Conservation (phyloP, 441 rosid genomes). For the Syzygium syzygioides region DNA sequence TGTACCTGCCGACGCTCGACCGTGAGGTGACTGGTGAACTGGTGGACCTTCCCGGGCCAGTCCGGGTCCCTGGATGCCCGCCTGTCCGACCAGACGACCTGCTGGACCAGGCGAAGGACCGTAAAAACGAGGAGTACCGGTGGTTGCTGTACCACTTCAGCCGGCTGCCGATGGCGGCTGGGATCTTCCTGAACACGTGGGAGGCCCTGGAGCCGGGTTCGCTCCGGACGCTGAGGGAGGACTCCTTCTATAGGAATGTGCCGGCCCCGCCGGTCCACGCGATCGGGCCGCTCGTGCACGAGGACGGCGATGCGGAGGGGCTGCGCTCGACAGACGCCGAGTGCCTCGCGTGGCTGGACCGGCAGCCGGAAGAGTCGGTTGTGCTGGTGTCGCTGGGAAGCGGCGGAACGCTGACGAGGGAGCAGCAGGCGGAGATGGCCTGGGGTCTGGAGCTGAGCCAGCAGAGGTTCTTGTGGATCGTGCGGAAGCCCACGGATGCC, state of each 20-base stretch:
- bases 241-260: slow-evolving; percentile 4
- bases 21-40: slow-evolving; percentile 14
- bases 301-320: slow-evolving; percentile 3
- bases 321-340: slow-evolving; percentile 6
- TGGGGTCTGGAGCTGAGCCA: slow-evolving; percentile 39
- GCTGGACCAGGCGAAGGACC: slow-evolving; percentile 7
- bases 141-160: not conserved
- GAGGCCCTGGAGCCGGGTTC: slow-evolving; percentile 20
- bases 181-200: slow-evolving; percentile 21
- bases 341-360: slow-evolving; percentile 33
- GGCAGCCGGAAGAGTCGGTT: slow-evolving; percentile 30
- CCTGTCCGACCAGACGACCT: slow-evolving; percentile 1
- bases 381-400: slow-evolving; percentile 33
- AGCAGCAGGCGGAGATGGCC: slow-evolving; percentile 32
- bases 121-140: not conserved
- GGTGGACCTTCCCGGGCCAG: slow-evolving; percentile 11
- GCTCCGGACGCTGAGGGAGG: slow-evolving; percentile 14
- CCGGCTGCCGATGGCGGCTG: slow-evolving; percentile 11
- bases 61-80: slow-evolving; percentile 16
- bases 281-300: slow-evolving; percentile 30
- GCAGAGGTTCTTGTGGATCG: slow-evolving; percentile 45
- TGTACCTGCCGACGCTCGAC: slow-evolving; percentile 17
- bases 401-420: slow-evolving; percentile 35
- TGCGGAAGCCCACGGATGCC: slow-evolving; percentile 17
- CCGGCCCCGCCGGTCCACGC: slow-evolving; percentile 21